phyloP scores from a whole-genome alignment of 2,329 filamentous ascomycete species.

The Trichoderma sp. region DNA sequence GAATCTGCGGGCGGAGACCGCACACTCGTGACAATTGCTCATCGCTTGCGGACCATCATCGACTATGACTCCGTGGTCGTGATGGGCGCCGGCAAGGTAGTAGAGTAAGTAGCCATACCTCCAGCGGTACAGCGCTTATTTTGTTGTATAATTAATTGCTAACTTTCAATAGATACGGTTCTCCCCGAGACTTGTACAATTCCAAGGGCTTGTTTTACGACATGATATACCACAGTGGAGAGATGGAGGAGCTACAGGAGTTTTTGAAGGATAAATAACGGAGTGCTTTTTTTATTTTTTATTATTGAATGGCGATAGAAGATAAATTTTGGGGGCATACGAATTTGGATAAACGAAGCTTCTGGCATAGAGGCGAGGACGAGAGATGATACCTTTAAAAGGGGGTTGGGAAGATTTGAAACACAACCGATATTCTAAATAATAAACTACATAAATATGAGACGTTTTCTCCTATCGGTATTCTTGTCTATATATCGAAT shows the following conservation, averaged over 20 bases:
- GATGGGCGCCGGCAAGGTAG: constrained; percentile 52
- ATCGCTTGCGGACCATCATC: constrained; percentile 57
- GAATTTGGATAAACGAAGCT: not conserved
- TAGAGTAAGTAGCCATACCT: constrained; percentile 44
- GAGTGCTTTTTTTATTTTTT: not conserved
- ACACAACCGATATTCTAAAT: not conserved
- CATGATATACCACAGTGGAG: constrained; percentile 56
- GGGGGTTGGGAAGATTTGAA: not conserved
- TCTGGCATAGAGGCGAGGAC: not conserved
- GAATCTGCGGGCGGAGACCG: constrained; percentile 43
- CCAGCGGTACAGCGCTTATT: not conserved
- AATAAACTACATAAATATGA: not conserved
- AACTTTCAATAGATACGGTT: constrained; percentile 39
- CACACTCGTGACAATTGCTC: constrained; percentile 58
- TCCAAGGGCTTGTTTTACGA: constrained; percentile 49
- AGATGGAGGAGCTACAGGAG: constrained; percentile 46
- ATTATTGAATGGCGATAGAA: not conserved
- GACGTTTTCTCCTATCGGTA: not conserved
- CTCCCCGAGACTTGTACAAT: constrained; percentile 47
- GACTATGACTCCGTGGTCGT: constrained; percentile 60
- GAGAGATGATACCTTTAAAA: not conserved
- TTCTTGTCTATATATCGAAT: not conserved
- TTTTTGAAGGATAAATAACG: constrained; percentile 29
- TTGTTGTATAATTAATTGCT: not conserved
- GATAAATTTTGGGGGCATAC: not conserved